Base-by-base conservation (phyloP, 2,329 filamentous ascomycete genomes). In the Bisporella sp. region DNA sequence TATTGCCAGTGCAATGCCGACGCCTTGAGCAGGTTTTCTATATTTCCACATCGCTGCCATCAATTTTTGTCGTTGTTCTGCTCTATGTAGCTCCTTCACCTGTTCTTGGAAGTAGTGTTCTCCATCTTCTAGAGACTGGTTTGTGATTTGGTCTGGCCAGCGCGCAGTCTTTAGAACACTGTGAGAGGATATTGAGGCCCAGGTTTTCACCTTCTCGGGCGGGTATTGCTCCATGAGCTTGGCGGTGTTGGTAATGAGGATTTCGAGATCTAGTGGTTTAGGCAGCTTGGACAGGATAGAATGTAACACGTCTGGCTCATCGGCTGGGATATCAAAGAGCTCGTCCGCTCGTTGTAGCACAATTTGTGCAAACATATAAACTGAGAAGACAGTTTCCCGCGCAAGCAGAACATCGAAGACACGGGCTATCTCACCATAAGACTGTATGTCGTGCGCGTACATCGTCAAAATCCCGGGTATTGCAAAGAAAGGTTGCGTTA, bases 371-470 rank as follows among this genome's bases (percentile, higher is more conserved):
- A 96, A 97, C 49, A 97, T 77, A 68, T 99, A 99, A 47, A 97
- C 78, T 13, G 84, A 84, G 62, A 96, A 89, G 39, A 87, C 85
- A n/a, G 91, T 89, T 66, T 95, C 89, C 45, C 81, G 81, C 3
- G 92, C 89, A 5, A 99, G 76, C 45, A 99, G 78, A 49, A 92
- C 91, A 70, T 99, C 93, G 66, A 96, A 99, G 1, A 99, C 73
- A 29, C 93, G 82, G 33, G 90, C 81, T 63, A 99, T 97, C 58
- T 92, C 87, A 55, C 81, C 80, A 66, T 96, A 96, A 41, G 85
- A 83, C 68, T 93, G 85, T 54, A 99, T 90, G 66, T 97, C 92
- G 69, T 99, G 93, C 13, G 93, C 90, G 68, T 96, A 99, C 73
- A 99, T 84, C 33, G 95, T 99, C 41, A 99, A 77, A 0, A 90